Conservation (phyloP, 805 yeast genomes). For the Spathaspora arborariae region DNA sequence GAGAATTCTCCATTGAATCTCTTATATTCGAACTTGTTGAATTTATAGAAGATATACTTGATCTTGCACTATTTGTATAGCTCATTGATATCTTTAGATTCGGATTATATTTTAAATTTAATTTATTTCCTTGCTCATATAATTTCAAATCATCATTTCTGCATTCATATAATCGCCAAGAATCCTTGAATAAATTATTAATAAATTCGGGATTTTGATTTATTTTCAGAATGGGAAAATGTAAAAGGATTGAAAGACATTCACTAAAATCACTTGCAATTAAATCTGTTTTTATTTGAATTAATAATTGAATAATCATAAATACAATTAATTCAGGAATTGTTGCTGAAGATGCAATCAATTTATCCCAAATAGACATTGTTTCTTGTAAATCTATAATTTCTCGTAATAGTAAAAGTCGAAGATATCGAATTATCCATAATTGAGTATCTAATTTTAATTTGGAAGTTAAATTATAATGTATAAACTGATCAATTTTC, state of each 20-base stretch:
- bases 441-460: constrained; percentile 47
- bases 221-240: constrained; percentile 39
- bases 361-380: constrained; percentile 47
- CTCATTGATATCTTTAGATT: constrained; percentile 27
- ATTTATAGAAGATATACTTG: constrained; percentile 18
- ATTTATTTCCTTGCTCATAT: constrained; percentile 36
- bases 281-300: constrained; percentile 42
- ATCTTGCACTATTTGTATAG: constrained; percentile 19
- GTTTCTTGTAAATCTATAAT: constrained; percentile 30
- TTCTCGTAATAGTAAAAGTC: constrained; percentile 46
- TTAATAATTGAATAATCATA: constrained; percentile 39
- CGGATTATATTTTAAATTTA: constrained; percentile 39
- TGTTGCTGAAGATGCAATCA: constrained; percentile 25
- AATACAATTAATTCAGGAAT: constrained; percentile 39
- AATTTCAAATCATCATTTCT: constrained; percentile 35
- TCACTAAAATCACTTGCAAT: constrained; percentile 51
- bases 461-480: constrained; percentile 40
- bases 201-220: constrained; percentile 17
- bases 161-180: constrained; percentile 28
- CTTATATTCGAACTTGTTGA: constrained; percentile 4
- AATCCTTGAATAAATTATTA: constrained; percentile 27
- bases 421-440: constrained; percentile 52
- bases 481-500: constrained; percentile 47
- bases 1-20: constrained; percentile 6
- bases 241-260: constrained; percentile 44